These are phyloP conservation scores for Boeremia exigua DNA, from an alignment of 2,329 filamentous ascomycete species.

Conservation along the genomic window DNA sequence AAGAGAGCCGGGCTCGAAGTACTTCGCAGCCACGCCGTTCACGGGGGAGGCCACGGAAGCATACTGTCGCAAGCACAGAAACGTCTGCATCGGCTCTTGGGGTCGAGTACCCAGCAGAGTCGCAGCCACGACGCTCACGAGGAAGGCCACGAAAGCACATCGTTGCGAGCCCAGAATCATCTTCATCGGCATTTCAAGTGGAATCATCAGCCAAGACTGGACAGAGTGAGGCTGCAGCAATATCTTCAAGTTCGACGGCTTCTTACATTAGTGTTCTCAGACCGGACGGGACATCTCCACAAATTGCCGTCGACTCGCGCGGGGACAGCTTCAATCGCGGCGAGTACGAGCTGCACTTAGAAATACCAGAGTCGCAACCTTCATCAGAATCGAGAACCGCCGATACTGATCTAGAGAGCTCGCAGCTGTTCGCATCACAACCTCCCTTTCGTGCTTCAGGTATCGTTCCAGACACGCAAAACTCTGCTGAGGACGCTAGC, in stretches of 20 bases:
- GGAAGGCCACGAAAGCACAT: neutral
- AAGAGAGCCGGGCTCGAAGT: neutral
- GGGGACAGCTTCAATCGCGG: constrained; percentile 5
- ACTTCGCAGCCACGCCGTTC: neutral
- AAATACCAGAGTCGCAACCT: constrained; percentile 11
- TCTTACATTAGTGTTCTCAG: neutral
- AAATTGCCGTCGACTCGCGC: neutral
- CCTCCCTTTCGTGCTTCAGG: constrained; percentile 22
- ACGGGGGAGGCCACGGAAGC: neutral
- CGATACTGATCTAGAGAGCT: constrained; percentile 25
- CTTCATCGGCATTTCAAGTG: neutral
- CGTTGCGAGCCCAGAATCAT: neutral
- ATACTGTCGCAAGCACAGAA: neutral
- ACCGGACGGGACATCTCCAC: neutral
- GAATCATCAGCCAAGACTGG: neutral
- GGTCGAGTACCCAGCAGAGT: neutral
- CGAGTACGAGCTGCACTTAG: neutral
- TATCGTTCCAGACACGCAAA: constrained; percentile 39
- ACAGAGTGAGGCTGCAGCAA: neutral
- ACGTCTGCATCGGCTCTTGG: neutral
- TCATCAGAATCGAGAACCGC: neutral
- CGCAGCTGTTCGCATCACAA: constrained; percentile 22
- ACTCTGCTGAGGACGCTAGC: constrained; percentile 27
- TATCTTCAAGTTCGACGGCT: neutral
- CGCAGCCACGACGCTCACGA: neutral